Evolutionary conservation across 163 green algal genomes (phyloP).

Genomic region (Coccomyxa subellipsoidea): DNA sequence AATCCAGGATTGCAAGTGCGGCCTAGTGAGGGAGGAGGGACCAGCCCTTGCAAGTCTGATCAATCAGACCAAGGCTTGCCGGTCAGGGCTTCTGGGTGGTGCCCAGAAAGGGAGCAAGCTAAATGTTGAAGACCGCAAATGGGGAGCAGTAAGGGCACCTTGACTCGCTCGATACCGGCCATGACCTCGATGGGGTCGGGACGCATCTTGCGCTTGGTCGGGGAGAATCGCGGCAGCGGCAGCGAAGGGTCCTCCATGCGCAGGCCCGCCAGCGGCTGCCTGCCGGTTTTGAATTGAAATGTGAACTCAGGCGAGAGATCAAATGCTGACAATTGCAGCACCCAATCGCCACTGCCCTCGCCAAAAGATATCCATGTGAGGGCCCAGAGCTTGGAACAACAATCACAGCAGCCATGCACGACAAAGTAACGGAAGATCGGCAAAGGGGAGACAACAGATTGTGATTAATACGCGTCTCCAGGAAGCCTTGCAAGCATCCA

Average conservation of each 20-base stretch:
- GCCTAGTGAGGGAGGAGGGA: too few species aligned
- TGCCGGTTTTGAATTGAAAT: background rate
- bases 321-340: background rate
- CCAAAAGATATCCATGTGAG: background rate
- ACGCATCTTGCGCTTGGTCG: background rate
- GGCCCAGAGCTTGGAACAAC: too few species aligned
- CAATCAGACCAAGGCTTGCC: too few species aligned
- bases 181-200: background rate
- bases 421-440: too few species aligned
- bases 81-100: too few species aligned
- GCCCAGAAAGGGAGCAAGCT: too few species aligned
- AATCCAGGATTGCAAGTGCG: too few species aligned
- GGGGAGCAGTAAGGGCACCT: background rate
- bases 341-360: background rate
- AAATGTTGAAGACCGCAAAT: background rate
- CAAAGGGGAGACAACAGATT: too few species aligned
- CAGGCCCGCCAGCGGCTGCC: background rate
- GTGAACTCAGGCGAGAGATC: background rate
- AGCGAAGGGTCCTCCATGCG: conserved; percentile 7
- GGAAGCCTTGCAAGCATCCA: too few species aligned
- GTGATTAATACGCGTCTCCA: too few species aligned
- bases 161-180: background rate
- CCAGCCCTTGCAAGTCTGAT: too few species aligned
- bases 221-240: background rate
- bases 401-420: too few species aligned